These are phyloP conservation scores for Coemansia umbellata DNA, from an alignment of 192 early-diverging fungal genomes.

Conservation along the genomic window DNA sequence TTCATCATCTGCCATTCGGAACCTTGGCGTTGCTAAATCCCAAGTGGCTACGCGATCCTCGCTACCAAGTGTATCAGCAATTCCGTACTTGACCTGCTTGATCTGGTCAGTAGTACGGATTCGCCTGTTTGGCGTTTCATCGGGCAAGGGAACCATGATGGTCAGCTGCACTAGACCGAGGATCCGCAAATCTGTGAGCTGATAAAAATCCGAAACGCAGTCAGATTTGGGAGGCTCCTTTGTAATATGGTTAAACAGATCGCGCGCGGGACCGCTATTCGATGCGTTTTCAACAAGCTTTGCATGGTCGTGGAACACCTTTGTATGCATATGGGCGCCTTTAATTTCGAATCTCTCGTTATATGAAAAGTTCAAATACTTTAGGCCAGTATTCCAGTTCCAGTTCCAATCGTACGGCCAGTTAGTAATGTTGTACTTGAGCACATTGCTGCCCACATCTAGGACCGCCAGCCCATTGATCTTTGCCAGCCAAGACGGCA, in stretches of 20 bases:
- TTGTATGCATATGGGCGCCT: slow-evolving; percentile 53
- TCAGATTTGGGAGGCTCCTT: slow-evolving; percentile 56
- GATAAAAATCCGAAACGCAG: slow-evolving; percentile 67
- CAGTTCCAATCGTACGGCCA: slow-evolving; percentile 98
- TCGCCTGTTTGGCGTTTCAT: slow-evolving; percentile 75
- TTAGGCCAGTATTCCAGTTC: slow-evolving; percentile 88
- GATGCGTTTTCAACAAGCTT: slow-evolving; percentile 36
- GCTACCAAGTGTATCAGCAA: slow-evolving; percentile 75
- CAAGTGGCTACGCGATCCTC: slow-evolving; percentile 70
- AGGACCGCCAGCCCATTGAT: slow-evolving; percentile 70
- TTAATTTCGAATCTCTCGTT: slow-evolving; percentile 89
- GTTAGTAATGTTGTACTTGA: slow-evolving; percentile 92
- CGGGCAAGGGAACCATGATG: slow-evolving; percentile 72
- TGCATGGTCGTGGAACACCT: slow-evolving; percentile 48
- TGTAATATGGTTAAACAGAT: slow-evolving; percentile 45
- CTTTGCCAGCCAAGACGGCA: slow-evolving; percentile 91
- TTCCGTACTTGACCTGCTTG: slow-evolving; percentile 80
- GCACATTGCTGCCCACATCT: slow-evolving; percentile 81
- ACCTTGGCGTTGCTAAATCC: slow-evolving; percentile 82
- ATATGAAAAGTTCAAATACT: slow-evolving; percentile 87
- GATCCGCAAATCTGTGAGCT: slow-evolving; percentile 70
- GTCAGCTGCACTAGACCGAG: slow-evolving; percentile 92
- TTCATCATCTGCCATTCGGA: slow-evolving; percentile 82
- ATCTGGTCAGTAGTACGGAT: slow-evolving; percentile 82
- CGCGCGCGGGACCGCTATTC: slow-evolving; percentile 28